Evolutionary conservation across 768 basidiomycete genomes (phyloP).

Genomic region (Baorangia bicolor): DNA sequence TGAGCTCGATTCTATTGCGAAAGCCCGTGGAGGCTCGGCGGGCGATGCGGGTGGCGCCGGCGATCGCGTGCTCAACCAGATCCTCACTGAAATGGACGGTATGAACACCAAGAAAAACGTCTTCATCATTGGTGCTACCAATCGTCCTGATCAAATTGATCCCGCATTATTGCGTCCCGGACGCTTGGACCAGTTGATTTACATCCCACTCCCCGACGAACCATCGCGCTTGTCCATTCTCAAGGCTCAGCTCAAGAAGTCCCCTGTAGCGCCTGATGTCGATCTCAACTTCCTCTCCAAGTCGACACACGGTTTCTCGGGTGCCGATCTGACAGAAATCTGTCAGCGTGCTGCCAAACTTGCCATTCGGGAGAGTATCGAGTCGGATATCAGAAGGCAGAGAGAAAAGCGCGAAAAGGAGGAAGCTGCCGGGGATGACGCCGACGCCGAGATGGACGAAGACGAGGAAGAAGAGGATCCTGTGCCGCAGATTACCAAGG

Average conservation of each 20-base stretch:
- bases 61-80: constrained; percentile 96
- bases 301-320: constrained; percentile 96
- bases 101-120: constrained; percentile 99
- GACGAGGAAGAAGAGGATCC: constrained; percentile 80
- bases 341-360: constrained; percentile 97
- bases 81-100: constrained; percentile 98
- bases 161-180: constrained; percentile 92
- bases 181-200: constrained; percentile 98
- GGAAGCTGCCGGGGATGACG: constrained; percentile 61
- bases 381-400: constrained; percentile 78
- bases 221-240: constrained; percentile 88
- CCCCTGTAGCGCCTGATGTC: constrained; percentile 80
- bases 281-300: constrained; percentile 85
- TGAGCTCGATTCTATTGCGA: constrained; percentile 98
- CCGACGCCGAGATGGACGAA: constrained; percentile 70
- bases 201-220: constrained; percentile 98
- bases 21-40: constrained; percentile 80
- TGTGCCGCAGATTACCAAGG: constrained; percentile 83
- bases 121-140: constrained; percentile 97
- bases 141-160: constrained; percentile 95
- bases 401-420: constrained; percentile 82
- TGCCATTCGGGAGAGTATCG: constrained; percentile 93
- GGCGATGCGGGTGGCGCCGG: constrained; percentile 97
- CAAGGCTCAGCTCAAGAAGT: constrained; percentile 87
- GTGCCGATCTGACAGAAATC: constrained; percentile 99